Evolutionary conservation across 148 eudicot genomes (phyloP), one percentile per base, ranked within the genome.

Genomic region (Limonium bicolor): DNA sequence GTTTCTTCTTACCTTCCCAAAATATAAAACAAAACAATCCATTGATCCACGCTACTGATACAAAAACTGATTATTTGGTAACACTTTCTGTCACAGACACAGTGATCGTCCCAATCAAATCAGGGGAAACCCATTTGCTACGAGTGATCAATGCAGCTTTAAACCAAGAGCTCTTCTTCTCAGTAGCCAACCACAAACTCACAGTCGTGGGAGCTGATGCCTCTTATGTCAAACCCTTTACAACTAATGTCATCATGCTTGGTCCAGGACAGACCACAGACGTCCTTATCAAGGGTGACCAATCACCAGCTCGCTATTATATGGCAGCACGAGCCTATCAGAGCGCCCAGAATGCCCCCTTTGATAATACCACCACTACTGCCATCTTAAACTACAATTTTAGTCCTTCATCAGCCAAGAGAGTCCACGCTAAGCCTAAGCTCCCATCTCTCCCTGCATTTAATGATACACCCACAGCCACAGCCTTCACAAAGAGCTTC

Each of bases 91-190:
- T 28, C 4, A 36, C 60, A 64, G 74, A 59, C 4, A 64, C 69
- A 11, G 60, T 55, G 59, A 60, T 24, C 47, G 25, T 69, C 13
- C 16, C 6, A 2, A 61, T 64, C 10, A 20, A 20, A 7, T 15
- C 51, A 12, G 66, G 66, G n/a, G 31, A 27, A 22, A 64, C 40
- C 2, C 31, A 58, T 7, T 56, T 69, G 15, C 51, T 69, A 1
- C 66, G 74, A 13, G 47, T 69, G 1, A 47, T 64, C 51, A 69
- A 64, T 7, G 46, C 63, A 1, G 66, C 60, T 9, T 33, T 69
- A 28, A 64, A 64, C 31, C 21, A 14, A 6, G 33, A 38, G 48
- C 32, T 64, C 18, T 69, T 54, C 35, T 31, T 59, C 17, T 46
- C 55, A 1, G 19, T 69, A 1, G 27, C 59, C 2, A 27, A 55